Base-by-base conservation (phyloP, 139 green algal species). In the Coccomyxa sp. region DNA sequence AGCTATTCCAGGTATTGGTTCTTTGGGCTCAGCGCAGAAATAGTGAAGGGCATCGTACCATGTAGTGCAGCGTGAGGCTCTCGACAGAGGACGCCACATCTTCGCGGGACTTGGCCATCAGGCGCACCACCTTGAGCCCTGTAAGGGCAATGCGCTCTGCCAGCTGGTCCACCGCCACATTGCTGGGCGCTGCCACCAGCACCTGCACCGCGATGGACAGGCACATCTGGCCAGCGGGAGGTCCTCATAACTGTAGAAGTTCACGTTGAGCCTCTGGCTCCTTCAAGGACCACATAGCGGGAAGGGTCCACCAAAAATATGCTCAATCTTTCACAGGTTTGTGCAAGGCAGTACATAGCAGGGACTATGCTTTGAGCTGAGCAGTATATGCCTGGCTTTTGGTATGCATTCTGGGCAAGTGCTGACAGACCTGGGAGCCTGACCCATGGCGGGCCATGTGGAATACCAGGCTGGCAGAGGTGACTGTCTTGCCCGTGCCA, bases 401-500 rank as follows among this genome's bases (percentile, higher is more conserved):
- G n/a, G n/a, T n/a, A n/a, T n/a, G n/a, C n/a, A n/a, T n/a, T n/a
- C n/a, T n/a, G n/a, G n/a, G n/a, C n/a, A n/a, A n/a, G n/a, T n/a
- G n/a, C n/a, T n/a, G n/a, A n/a, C n/a, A n/a, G n/a, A 64, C 50
- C 50, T 64, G 50, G 50, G 50, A 31, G 50, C 50, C 27, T 18
- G 18, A 22, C 18, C 50, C 88, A 50, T 86, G 84, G 58, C 88
- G 85, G 24, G 91, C 88, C 75, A 99, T 88, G 80, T 98, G 94
- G 86, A 97, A 99, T 54, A 98, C 94, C 34, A 99, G 92, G 14
- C 94, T 91, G 29, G 95, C 95, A 6, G 90, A 97, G 0, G 96
- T 99, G 18, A 99, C 96, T 0, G 96, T 99, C 90, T 99, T 99
- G 79, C 96, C 96, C 0, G 96, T 99, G 40, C 96, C 96, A 3